A percentile compares a stretch with the other conserved stretches of the same genome.
Conservation (phyloP, 306 rosid species). For the Ormosia semicastrata region DNA sequence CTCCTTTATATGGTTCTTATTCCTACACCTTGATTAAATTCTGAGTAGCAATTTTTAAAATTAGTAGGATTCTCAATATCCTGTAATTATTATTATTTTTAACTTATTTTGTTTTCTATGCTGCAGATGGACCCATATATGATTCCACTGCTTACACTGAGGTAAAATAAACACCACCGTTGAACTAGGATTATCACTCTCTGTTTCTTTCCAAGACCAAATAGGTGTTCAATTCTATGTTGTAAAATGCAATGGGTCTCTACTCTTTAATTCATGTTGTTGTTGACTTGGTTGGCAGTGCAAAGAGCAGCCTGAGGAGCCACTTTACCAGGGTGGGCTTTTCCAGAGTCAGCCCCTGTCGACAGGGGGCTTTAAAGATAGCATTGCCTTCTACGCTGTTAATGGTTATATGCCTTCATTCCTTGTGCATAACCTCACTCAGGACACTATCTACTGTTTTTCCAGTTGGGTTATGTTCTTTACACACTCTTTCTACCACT, state of each 20-base stretch:
- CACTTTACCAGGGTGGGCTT: conserved; percentile 77
- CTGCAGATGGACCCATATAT: conserved; percentile 87
- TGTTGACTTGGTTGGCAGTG: conserved; percentile 51
- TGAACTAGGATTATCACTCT: neutral
- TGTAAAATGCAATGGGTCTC: neutral
- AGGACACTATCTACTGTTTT: conserved; percentile 55
- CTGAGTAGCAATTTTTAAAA: neutral
- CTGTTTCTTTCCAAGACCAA: neutral
- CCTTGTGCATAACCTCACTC: conserved; percentile 51
- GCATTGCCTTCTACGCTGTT: neutral
- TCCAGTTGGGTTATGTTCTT: conserved; percentile 50
- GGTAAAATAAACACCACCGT: conserved; percentile 35
- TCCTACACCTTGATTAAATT: neutral
- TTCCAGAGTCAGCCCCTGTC: conserved; percentile 24
- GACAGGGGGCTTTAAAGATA: neutral
- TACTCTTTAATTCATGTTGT: neutral
- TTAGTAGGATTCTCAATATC: neutral
- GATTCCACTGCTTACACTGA: conserved; percentile 80
- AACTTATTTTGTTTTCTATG: neutral
- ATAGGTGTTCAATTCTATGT: neutral
- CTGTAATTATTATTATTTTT: neutral
- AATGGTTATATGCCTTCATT: conserved; percentile 42
- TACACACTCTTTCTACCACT: neutral
- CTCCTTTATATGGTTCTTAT: conserved; percentile 56
- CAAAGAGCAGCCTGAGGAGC: conserved; percentile 51